Evolutionary conservation across 2,329 filamentous ascomycete genomes (phyloP).

Genomic region (Calonectria pauciramosa): DNA sequence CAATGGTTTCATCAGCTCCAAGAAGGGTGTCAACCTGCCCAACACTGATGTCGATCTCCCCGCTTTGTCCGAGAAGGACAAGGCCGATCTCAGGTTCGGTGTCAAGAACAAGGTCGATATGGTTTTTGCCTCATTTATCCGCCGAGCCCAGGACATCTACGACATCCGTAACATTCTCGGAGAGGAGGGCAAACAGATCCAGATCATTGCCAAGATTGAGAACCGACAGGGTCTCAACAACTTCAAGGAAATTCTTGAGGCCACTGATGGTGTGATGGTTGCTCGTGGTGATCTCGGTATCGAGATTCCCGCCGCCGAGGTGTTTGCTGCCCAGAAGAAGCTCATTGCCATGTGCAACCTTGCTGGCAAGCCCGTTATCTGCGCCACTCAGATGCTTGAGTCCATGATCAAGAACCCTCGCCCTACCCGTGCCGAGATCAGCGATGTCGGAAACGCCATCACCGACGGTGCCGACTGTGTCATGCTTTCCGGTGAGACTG

Average conservation of each 20-base stretch:
- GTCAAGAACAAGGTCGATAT: slow-evolving; percentile 99
- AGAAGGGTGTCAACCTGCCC: slow-evolving; percentile 99
- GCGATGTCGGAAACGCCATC: slow-evolving; percentile 97
- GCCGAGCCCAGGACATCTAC: slow-evolving; percentile 90
- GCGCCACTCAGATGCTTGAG: slow-evolving; percentile 99
- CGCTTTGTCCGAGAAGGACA: slow-evolving; percentile 97
- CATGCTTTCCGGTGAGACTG: slow-evolving; percentile 99
- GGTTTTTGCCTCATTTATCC: slow-evolving; percentile 99
- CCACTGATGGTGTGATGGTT: slow-evolving; percentile 99
- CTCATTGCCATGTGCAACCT: slow-evolving; percentile 99
- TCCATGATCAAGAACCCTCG: slow-evolving; percentile 99
- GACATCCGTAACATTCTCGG: slow-evolving; percentile 94
- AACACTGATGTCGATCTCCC: slow-evolving; percentile 99
- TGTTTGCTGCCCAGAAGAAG: slow-evolving; percentile 99
- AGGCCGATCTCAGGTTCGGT: slow-evolving; percentile 92
- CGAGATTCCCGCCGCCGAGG: slow-evolving; percentile 97
- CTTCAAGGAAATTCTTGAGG: slow-evolving; percentile 95
- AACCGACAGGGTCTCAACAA: slow-evolving; percentile 99
- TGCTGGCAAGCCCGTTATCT: slow-evolving; percentile 98
- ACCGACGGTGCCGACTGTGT: slow-evolving; percentile 99
- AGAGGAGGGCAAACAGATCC: slow-evolving; percentile 92
- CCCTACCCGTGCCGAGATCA: slow-evolving; percentile 97
- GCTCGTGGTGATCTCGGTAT: slow-evolving; percentile 97
- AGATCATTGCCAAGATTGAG: slow-evolving; percentile 99
- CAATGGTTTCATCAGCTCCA: slow-evolving; percentile 98